Percentiles rank a stretch among this genome's conserved stretches.
Conservation (phyloP, 2,329 filamentous ascomycete genomes). For the Fonsecaea pugnacius region DNA sequence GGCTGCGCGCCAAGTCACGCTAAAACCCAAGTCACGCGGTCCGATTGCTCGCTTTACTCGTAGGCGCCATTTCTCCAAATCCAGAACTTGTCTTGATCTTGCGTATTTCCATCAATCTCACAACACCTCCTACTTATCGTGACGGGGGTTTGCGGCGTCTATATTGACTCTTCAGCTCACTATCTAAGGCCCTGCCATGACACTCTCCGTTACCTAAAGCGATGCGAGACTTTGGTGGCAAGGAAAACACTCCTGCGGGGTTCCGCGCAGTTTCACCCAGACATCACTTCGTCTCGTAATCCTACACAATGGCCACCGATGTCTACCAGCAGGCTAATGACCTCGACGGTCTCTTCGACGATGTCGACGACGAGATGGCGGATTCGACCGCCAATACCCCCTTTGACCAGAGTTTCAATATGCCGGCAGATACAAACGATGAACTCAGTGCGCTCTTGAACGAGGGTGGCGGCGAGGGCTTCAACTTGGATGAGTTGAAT, state of each 20-base stretch:
- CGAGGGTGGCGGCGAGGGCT: constrained; percentile 39
- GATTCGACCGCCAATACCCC: constrained; percentile 21
- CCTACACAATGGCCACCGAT: constrained; percentile 27
- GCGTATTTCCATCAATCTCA: background rate
- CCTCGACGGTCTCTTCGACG: constrained; percentile 35
- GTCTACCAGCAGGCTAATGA: constrained; percentile 34
- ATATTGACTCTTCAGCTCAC: background rate
- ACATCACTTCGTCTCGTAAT: constrained; percentile 6
- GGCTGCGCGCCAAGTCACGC: constrained; percentile 3
- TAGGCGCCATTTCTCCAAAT: constrained; percentile 10
- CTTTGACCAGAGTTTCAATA: constrained; percentile 29
- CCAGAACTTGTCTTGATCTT: constrained; percentile 12
- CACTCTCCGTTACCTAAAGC: constrained; percentile 1
- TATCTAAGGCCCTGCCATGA: background rate
- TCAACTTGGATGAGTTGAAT: constrained; percentile 36
- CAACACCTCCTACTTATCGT: background rate
- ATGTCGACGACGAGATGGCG: constrained; percentile 25
- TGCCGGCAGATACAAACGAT: constrained; percentile 28
- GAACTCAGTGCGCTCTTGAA: constrained; percentile 41
- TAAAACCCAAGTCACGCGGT: constrained; percentile 23
- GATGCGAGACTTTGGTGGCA: constrained; percentile 15
- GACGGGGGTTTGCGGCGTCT: background rate
- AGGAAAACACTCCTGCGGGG: constrained; percentile 19
- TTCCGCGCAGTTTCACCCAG: constrained; percentile 11
- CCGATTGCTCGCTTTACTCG: constrained; percentile 5